Conservation (phyloP, 2,329 filamentous ascomycete genomes). For the Fusarium sp. region DNA sequence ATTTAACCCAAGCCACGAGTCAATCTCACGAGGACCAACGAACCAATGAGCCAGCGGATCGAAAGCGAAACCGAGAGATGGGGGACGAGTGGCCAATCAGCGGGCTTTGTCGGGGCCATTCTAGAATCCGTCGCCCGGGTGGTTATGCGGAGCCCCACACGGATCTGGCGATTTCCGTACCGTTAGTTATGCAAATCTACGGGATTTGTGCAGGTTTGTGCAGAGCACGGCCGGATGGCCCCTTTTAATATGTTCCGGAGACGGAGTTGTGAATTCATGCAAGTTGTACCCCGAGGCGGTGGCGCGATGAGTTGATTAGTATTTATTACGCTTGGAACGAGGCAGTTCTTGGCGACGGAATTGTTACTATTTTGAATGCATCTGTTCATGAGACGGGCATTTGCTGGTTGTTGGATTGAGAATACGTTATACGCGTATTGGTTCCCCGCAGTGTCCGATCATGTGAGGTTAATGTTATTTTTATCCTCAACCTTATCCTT, state of each 20-base stretch:
- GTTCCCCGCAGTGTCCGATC: too few species aligned
- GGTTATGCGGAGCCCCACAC: constrained; percentile 27
- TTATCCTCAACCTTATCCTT: not conserved
- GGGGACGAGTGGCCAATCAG: not conserved
- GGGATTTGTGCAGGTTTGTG: constrained; percentile 16
- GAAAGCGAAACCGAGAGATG: constrained; percentile 1
- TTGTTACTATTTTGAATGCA: rapidly evolving
- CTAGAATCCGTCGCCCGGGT: not conserved
- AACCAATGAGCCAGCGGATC: not conserved
- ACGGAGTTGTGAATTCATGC: not conserved
- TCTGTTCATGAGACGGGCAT: too few species aligned
- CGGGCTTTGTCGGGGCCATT: not conserved
- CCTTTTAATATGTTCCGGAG: constrained; percentile 1
- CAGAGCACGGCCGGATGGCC: not conserved
- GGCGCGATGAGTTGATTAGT: rapidly evolving
- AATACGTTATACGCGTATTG: not conserved
- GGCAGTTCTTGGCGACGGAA: rapidly evolving
- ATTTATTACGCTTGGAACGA: not conserved
- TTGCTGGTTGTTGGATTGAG: not conserved
- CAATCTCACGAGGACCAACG: not conserved
- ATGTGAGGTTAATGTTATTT: not conserved
- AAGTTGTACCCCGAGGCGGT: rapidly evolving
- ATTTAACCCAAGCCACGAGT: constrained; percentile 8
- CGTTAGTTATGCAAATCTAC: constrained; percentile 7
- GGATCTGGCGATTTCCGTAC: constrained; percentile 10